phyloP scores from a whole-genome alignment of 2,329 filamentous ascomycete genomes.

The Pezicula rhizophila region DNA sequence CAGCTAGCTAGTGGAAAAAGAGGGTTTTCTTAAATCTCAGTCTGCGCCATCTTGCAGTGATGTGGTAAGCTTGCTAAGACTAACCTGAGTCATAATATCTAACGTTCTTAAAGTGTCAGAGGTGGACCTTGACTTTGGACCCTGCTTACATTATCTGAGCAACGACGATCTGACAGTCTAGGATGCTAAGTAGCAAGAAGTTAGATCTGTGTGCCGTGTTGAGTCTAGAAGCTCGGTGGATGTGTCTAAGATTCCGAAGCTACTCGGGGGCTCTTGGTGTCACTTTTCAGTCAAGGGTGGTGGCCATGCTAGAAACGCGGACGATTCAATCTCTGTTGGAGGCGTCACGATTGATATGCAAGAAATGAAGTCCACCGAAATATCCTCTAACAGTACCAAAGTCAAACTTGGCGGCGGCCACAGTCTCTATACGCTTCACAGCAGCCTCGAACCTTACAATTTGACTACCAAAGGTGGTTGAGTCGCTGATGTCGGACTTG shows the following conservation, averaged over 20 bases:
- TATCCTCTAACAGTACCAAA: slow-evolving; percentile 20
- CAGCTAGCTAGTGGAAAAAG: too few relatives aligned
- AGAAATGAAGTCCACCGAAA: slow-evolving; percentile 22
- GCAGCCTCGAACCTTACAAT: slow-evolving; percentile 15
- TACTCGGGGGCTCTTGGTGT: slow-evolving; percentile 16
- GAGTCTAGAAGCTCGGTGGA: slow-evolving; percentile 7
- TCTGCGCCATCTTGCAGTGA: too few relatives aligned
- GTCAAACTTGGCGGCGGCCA: slow-evolving; percentile 21
- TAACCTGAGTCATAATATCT: too few relatives aligned
- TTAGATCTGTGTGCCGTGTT: slow-evolving; percentile 11
- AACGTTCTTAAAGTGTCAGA: not conserved
- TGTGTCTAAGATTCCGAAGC: slow-evolving; percentile 3
- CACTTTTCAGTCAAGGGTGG: slow-evolving; percentile 34
- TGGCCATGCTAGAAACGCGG: slow-evolving; percentile 32
- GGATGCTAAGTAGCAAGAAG: slow-evolving; percentile 16
- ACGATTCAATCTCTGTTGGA: slow-evolving; percentile 27
- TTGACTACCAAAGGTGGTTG: slow-evolving; percentile 10
- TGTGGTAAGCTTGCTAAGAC: too few relatives aligned
- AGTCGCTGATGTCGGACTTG: slow-evolving; percentile 8
- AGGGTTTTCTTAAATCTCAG: too few relatives aligned
- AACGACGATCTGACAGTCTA: slow-evolving; percentile 12
- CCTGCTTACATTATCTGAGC: not conserved
- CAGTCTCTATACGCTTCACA: slow-evolving; percentile 22
- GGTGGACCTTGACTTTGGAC: not conserved
- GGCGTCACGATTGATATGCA: slow-evolving; percentile 26